Evolutionary conservation across 768 basidiomycete species (phyloP), one percentile per base, ranked within the genome.

Genomic region (Cyathus striatus): DNA sequence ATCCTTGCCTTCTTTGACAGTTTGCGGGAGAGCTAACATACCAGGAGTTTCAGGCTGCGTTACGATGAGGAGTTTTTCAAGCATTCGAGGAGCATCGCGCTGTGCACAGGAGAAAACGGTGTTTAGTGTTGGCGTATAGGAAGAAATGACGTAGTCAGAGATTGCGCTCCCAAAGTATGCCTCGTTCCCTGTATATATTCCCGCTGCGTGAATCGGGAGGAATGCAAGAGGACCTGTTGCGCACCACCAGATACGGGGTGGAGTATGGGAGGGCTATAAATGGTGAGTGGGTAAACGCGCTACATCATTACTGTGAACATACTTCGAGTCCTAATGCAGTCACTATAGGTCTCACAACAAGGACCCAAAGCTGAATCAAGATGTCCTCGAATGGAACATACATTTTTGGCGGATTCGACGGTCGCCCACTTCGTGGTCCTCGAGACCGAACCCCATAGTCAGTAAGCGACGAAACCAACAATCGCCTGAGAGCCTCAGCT

Each of bases 221-320:
- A 42, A 43, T 10, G 44, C 46, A 4, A 50, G 40, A 13, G 42
- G 39, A 5, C 50, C 48, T 20, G 46, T 52, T 4, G 41, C 41
- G 13, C 50, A 52, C 49, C 51, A 52, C 53, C 53, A 55, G 35
- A 55, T 44, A 23, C n/a, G n/a, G n/a, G n/a, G n/a, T 4, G 23
- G 30, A 25, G 50, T 41, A 2, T 42, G 45, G 17, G 46, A 48
- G n/a, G n/a, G n/a, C n/a, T n/a, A n/a, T n/a, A n/a, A n/a, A n/a
- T n/a, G n/a, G n/a, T n/a, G n/a, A n/a, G n/a, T n/a, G n/a, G n/a
- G n/a, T n/a, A n/a, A n/a, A 33, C 14, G 7, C n/a, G 12, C 35
- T 41, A 21, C 16, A 9, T 1, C 25, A 25, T 13, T n/a, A 30
- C 21, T 18, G 7, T 5, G 3, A 10, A n/a, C n/a, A n/a, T n/a